Evolutionary conservation across 176 grass and related monocot species (phyloP).

Genomic region (Lolium rigidum): DNA sequence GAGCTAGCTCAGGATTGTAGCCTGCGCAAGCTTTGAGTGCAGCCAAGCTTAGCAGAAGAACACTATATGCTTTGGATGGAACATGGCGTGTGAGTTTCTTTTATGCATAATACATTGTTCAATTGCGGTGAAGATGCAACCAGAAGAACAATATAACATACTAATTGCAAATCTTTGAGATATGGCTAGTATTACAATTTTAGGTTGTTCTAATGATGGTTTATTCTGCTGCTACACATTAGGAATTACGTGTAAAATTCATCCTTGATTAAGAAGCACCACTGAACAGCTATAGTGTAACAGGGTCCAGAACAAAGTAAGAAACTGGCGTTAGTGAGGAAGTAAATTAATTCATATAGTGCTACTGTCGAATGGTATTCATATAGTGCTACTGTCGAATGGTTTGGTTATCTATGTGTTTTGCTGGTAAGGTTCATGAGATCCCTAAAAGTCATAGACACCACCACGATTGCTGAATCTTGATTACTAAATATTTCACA

Average conservation of each 20-base stretch:
- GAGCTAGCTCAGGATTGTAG: too few species aligned
- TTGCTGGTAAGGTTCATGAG: not conserved
- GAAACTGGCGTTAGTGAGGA: not conserved
- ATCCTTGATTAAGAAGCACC: constrained; percentile 9
- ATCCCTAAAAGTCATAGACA: not conserved
- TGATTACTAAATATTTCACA: not conserved
- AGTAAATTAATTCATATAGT: constrained; percentile 25
- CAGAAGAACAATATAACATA: not conserved
- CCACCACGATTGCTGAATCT: not conserved
- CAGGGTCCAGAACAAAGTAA: not conserved
- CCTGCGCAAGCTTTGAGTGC: too few species aligned
- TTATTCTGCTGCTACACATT: not conserved
- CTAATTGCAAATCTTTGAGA: not conserved
- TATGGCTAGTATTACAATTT: not conserved
- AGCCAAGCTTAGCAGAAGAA: too few species aligned
- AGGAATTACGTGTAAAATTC: not conserved
- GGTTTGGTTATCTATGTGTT: not conserved
- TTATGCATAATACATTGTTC: not conserved
- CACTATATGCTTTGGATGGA: constrained; percentile 14
- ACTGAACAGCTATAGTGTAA: not conserved
- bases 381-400: too few species aligned
- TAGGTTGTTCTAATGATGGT: not conserved
- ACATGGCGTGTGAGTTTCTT: not conserved
- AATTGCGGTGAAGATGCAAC: not conserved
- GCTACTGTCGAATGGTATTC: too few species aligned